phyloP scores from a whole-genome alignment of 2,329 filamentous ascomycete species.

The Botrytis cinerea region DNA sequence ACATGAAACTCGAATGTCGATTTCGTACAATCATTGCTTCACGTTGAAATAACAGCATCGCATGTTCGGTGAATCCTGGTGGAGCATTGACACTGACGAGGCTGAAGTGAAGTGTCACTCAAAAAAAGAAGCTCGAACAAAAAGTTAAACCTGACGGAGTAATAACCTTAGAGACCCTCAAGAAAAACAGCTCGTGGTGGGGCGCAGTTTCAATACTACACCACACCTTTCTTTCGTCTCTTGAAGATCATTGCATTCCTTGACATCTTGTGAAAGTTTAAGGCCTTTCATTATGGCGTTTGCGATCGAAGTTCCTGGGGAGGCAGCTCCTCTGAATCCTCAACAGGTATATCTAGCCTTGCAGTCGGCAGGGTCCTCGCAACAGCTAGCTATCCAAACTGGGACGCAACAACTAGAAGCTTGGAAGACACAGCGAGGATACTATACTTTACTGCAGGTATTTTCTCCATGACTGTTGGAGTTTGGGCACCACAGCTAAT shows the following conservation, averaged over 20 bases:
- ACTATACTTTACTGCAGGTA: slow-evolving; percentile 70
- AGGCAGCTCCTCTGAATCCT: slow-evolving; percentile 70
- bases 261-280: background rate
- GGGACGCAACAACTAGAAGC: slow-evolving; percentile 67
- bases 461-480: background rate
- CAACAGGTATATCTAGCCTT: slow-evolving; percentile 66
- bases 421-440: slow-evolving; percentile 69
- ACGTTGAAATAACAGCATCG: background rate
- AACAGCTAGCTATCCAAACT: slow-evolving; percentile 64
- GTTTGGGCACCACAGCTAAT: slow-evolving; percentile 6
- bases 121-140: slow-evolving; percentile 16
- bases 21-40: slow-evolving; percentile 5
- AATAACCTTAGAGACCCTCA: slow-evolving; percentile 2
- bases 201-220: slow-evolving; percentile 13
- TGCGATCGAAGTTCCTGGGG: slow-evolving; percentile 76
- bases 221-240: slow-evolving; percentile 9
- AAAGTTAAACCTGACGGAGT: slow-evolving; percentile 6
- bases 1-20: background rate
- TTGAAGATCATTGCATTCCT: slow-evolving; percentile 7
- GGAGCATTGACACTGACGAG: slow-evolving; percentile 5
- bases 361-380: slow-evolving; percentile 62
- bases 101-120: slow-evolving; percentile 19
- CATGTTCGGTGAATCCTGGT: background rate
- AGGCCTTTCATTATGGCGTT: slow-evolving; percentile 60
- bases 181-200: slow-evolving; percentile 22